phyloP scores from a whole-genome alignment of 495 filamentous ascomycete species.

The Lepidopterella palustris region DNA sequence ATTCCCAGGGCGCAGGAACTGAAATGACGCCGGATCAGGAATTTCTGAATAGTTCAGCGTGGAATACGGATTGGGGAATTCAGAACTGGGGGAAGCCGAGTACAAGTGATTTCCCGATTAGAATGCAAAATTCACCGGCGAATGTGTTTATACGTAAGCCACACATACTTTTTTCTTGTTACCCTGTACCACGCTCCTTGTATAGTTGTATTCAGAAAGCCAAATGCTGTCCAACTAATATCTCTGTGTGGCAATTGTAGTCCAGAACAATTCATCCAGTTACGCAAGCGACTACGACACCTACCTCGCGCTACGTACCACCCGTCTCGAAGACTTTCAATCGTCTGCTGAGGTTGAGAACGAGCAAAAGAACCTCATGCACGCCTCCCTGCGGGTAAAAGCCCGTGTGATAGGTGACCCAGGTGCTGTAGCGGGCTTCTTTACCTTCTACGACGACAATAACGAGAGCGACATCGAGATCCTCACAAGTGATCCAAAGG shows the following conservation, averaged over 20 bases:
- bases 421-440: conserved; percentile 31
- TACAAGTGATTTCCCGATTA: conserved; percentile 40
- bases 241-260: not conserved
- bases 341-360: conserved; percentile 61
- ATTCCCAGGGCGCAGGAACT: conserved; percentile 11
- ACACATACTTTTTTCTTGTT: conserved; percentile 5
- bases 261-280: conserved; percentile 16
- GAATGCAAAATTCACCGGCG: conserved; percentile 56
- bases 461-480: conserved; percentile 32
- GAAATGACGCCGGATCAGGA: conserved; percentile 34
- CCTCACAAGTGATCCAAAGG: conserved; percentile 21
- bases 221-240: not conserved
- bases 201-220: too few relatives aligned
- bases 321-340: conserved; percentile 49
- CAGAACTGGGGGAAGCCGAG: conserved; percentile 52
- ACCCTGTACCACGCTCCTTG: not conserved
- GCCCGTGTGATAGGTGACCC: conserved; percentile 38
- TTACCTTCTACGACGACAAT: conserved; percentile 38
- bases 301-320: conserved; percentile 57
- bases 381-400: conserved; percentile 57
- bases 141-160: conserved; percentile 57
- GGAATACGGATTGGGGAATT: conserved; percentile 50
- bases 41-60: conserved; percentile 36
- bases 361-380: conserved; percentile 47
- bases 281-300: conserved; percentile 38